A percentile compares a stretch with the other conserved stretches of the same genome.
Conservation (phyloP, 768 basidiomycete genomes). For the Mrakia frigida region DNA sequence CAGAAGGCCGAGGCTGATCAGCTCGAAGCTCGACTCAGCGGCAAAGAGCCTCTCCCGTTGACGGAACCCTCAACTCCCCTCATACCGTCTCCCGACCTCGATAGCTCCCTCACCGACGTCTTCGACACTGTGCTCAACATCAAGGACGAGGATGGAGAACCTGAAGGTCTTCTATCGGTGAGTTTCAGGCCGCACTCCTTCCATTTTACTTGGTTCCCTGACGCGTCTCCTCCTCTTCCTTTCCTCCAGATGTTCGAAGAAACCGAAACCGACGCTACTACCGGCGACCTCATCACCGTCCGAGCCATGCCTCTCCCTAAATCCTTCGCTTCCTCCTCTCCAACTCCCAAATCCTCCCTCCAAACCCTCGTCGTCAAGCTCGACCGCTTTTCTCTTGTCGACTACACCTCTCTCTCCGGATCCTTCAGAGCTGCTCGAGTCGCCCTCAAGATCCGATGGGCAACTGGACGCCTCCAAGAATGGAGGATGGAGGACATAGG, state of each 20-base stretch:
- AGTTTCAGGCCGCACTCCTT: neutral
- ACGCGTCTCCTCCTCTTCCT: neutral
- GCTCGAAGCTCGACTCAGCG: conserved; percentile 37
- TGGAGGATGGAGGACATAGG: conserved; percentile 83
- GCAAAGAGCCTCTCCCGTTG: conserved; percentile 20
- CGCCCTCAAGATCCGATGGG: conserved; percentile 68
- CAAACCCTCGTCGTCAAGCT: conserved; percentile 36
- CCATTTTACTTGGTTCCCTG: neutral
- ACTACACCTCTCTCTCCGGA: conserved; percentile 62
- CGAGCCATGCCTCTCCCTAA: conserved; percentile 76
- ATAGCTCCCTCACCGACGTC: conserved; percentile 15
- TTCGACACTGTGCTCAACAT: conserved; percentile 52
- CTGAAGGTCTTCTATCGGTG: conserved; percentile 48
- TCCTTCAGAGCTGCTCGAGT: conserved; percentile 70
- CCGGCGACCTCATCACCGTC: conserved; percentile 51
- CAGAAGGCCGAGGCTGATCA: conserved; percentile 49
- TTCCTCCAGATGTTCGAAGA: conserved; percentile 26
- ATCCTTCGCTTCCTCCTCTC: conserved; percentile 63
- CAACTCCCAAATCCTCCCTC: conserved; percentile 69
- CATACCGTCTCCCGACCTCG: conserved; percentile 19
- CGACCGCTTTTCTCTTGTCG: conserved; percentile 69
- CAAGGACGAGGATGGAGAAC: conserved; percentile 46
- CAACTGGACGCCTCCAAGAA: conserved; percentile 53
- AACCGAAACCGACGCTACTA: conserved; percentile 41
- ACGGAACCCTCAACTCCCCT: conserved; percentile 3